phyloP scores from a whole-genome alignment of 495 filamentous ascomycete genomes.

The Podospora didyma region DNA sequence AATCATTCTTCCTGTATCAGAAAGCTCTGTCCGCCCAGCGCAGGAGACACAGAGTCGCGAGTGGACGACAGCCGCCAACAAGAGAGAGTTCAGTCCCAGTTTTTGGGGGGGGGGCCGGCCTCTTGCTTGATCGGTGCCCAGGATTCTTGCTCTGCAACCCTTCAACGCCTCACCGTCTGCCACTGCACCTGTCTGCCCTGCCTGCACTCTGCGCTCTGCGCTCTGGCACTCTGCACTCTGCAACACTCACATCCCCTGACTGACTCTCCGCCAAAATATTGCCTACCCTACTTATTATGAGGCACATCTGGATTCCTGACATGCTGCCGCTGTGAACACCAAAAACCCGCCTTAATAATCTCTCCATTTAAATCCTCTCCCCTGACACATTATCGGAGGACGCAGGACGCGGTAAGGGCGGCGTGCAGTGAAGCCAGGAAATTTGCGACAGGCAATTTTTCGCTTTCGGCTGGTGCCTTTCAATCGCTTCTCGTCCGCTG shows the following conservation, averaged over 20 bases:
- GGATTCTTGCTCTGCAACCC: slow-evolving; percentile 14
- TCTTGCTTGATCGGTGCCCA: slow-evolving; percentile 21
- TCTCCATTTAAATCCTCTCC: not conserved
- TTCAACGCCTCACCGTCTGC: slow-evolving; percentile 19
- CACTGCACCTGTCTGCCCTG: not conserved
- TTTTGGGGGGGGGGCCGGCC: too few relatives aligned
- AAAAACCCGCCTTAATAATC: not conserved
- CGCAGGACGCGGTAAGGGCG: too few relatives aligned
- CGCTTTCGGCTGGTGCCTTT: slow-evolving; percentile 8
- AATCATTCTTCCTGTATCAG: too few relatives aligned
- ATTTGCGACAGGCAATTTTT: slow-evolving; percentile 23
- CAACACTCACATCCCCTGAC: slow-evolving; percentile 12
- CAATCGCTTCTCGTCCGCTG: slow-evolving; percentile 7
- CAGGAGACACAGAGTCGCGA: too few relatives aligned
- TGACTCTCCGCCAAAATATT: slow-evolving; percentile 10
- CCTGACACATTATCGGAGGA: not conserved
- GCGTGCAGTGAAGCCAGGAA: not conserved
- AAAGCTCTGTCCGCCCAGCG: not conserved
- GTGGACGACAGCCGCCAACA: too few relatives aligned
- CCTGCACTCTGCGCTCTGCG: too few relatives aligned
- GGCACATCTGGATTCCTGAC: slow-evolving; percentile 2
- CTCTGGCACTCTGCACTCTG: too few relatives aligned
- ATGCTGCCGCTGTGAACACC: not conserved
- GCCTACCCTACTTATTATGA: not conserved
- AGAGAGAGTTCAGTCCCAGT: not conserved